Percentiles rank a stretch among this genome's conserved stretches.
phyloP scores from a whole-genome alignment of 176 grass and related monocot species.

The Metroxylon sagu region DNA sequence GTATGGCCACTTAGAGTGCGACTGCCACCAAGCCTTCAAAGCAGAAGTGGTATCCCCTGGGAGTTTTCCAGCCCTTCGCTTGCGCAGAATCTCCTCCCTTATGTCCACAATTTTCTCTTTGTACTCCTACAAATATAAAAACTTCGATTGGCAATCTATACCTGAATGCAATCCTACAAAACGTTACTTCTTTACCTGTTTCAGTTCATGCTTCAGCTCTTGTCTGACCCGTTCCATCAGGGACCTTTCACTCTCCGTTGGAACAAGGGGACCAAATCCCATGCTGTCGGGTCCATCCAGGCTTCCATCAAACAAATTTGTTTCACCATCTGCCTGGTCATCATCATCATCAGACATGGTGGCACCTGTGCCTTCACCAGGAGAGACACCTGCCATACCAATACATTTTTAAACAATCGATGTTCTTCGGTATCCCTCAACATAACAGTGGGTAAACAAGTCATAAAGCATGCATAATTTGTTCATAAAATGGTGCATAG shows the following conservation, averaged over 20 bases:
- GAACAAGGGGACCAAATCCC: constrained; percentile 17
- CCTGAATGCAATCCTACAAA: background rate
- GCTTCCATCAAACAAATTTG: constrained; percentile 1
- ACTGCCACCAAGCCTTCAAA: constrained; percentile 25
- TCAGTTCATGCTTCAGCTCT: constrained; percentile 28
- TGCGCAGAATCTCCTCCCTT: constrained; percentile 25
- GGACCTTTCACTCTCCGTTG: constrained; percentile 12
- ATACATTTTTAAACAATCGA: no score
- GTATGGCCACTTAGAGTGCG: constrained; percentile 25
- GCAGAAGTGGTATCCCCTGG: constrained; percentile 13
- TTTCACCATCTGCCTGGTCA: constrained; percentile 13
- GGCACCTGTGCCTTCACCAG: constrained; percentile 18
- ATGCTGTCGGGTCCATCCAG: constrained; percentile 10
- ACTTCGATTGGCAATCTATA: background rate
- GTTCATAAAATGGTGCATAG: no score
- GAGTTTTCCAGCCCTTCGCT: constrained; percentile 21
- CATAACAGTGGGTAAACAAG: no score
- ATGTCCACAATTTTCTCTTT: constrained; percentile 24
- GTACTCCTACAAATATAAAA: constrained; percentile 4
- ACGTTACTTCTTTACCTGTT: constrained; percentile 2
- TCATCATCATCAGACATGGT: constrained; percentile 27
- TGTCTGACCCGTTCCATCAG: constrained; percentile 21
- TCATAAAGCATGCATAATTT: no score
- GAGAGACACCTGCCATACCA: constrained; percentile 5
- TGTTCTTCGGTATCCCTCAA: no score